Evolutionary conservation across 2,329 filamentous ascomycete genomes (phyloP), one percentile per base, ranked within the genome.

Genomic region (Biscogniauxia mediterranea): DNA sequence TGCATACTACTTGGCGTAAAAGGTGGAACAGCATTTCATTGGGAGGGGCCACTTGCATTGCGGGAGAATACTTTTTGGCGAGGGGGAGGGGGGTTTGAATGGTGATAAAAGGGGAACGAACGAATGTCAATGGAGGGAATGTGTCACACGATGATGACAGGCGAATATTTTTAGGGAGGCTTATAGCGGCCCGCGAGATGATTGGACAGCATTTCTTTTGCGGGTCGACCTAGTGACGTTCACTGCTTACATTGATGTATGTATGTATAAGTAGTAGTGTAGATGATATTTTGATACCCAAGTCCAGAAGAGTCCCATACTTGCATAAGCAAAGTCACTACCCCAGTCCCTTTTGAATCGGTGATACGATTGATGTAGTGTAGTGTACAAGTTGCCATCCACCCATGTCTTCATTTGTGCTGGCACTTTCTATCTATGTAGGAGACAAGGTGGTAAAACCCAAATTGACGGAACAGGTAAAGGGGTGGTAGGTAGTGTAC

Each of bases 231-330:
- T n/a, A n/a, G 38, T 46, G 15, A 2, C 6, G 38, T 46, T 46
- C 38, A 46, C 13, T 46, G 38, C 38, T 46, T 46, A 46, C 38
- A 46, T 23, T 23, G 23, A 23, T 46, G 38, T 46, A 46, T n/a
- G 19, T 52, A 51, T 19, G n/a, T 21, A 52, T 25, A 51, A 13
- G 28, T 32, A 28, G 26, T 28, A 28, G 26, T 28, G 26, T 28
- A 32, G 28, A 32, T 32, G 61, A 28, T 57, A 51, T 54, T 54
- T 61, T 57, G 61, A 65, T 65, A 65, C 61, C 61, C 64, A 64
- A 51, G 53, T 51, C 54, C 52, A 51, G 7, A 15, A 46, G 38
- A 46, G 17, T n/a, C 38, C 38, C 38, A 46, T 17, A 46, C 15
- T 46, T 46, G 38, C 38, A 46, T 46, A n/a, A 46, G 38, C 38